Percentiles rank a stretch among this genome's conserved stretches.
phyloP scores from a whole-genome alignment of 129 eudicot genomes.

The Chrysanthemum makinoi region DNA sequence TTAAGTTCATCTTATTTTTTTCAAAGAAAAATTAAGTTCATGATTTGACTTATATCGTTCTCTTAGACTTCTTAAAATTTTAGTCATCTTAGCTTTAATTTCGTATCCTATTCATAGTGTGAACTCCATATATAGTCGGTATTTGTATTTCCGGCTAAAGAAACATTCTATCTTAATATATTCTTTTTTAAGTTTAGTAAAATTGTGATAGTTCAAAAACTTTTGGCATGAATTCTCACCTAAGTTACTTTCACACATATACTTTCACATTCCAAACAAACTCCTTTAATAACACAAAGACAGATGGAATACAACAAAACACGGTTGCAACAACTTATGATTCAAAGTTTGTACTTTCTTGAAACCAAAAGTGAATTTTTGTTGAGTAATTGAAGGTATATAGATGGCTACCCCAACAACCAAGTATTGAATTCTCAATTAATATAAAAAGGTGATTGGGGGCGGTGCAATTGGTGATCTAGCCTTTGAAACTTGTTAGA shows the following conservation, averaged over 20 bases:
- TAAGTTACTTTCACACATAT: neutral
- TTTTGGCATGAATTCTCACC: too few species aligned
- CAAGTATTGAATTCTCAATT: constrained; percentile 3
- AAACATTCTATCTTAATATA: too few species aligned
- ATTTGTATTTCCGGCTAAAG: too few species aligned
- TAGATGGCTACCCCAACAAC: constrained; percentile 7
- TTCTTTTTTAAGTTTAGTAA: too few species aligned
- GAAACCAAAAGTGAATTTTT: neutral
- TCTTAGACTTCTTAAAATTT: too few species aligned
- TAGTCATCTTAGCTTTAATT: too few species aligned
- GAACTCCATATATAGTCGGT: too few species aligned
- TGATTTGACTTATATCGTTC: too few species aligned
- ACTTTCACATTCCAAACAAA: neutral
- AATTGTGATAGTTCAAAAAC: too few species aligned
- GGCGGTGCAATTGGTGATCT: constrained; percentile 15
- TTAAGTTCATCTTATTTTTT: too few species aligned
- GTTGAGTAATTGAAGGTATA: neutral
- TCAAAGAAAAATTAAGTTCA: too few species aligned
- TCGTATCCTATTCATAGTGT: too few species aligned
- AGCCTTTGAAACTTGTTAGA: constrained; percentile 6
- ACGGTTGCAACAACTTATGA: neutral
- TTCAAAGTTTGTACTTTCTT: neutral
- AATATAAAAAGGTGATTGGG: constrained; percentile 17
- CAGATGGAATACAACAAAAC: neutral
- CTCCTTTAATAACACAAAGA: neutral